These are phyloP conservation scores for Dichomitus squalens DNA, from an alignment of 1,284 basidiomycete genomes.

Conservation along the genomic window DNA sequence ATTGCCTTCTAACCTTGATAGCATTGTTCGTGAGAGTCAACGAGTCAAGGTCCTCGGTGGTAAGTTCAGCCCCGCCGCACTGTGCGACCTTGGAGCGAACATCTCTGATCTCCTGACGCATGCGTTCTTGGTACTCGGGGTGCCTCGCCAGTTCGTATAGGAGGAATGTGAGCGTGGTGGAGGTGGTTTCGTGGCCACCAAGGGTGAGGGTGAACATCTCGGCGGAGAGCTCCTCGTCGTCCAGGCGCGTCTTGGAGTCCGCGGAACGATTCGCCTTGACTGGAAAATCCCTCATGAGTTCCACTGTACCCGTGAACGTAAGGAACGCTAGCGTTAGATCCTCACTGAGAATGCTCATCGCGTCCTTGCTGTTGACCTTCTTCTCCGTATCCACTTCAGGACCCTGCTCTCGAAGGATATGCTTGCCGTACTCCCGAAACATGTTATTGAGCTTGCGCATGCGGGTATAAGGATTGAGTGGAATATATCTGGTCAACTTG, in stretches of 20 bases:
- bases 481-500: constrained; percentile 29
- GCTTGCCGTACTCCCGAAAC: constrained; percentile 23
- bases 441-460: constrained; percentile 25
- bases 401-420: constrained; percentile 23
- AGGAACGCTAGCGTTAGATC: background rate
- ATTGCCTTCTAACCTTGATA: background rate
- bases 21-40: constrained; percentile 22
- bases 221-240: constrained; percentile 47
- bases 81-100: constrained; percentile 21
- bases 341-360: constrained; percentile 45
- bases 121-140: constrained; percentile 31
- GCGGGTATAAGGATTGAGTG: constrained; percentile 27
- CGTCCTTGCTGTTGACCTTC: constrained; percentile 32
- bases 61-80: constrained; percentile 30
- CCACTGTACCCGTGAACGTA: background rate
- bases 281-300: constrained; percentile 21
- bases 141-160: constrained; percentile 33
- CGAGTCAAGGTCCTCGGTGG: constrained; percentile 32
- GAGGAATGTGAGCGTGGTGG: constrained; percentile 28
- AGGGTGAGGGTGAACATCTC: constrained; percentile 49
- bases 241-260: constrained; percentile 45
- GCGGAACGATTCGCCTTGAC: constrained; percentile 56
- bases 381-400: constrained; percentile 9
- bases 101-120: constrained; percentile 31
- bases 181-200: constrained; percentile 31